Base-by-base conservation (phyloP, 2,329 filamentous ascomycete genomes). In the Cyclaneusma minus region DNA sequence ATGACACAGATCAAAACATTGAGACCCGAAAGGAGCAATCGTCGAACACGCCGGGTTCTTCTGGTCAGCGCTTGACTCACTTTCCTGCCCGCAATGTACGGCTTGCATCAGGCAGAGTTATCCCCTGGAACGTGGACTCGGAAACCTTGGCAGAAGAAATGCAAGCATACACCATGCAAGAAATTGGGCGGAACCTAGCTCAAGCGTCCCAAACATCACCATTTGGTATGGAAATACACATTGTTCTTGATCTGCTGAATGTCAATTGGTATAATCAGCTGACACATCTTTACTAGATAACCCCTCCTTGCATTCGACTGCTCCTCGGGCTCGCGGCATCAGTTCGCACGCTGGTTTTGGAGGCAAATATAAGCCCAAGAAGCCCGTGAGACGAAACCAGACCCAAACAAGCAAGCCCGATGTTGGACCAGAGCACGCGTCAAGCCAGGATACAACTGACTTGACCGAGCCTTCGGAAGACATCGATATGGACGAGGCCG, bases 141-240 rank as follows among this genome's bases (percentile, higher is more conserved):
- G 56, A 61, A 21, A 52, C 56, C 34, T 54, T 69, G 18, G 51
- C 62, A 2, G 56, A 56, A 5, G 62, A 64, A 17, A 69, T 70
- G 64, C 59, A 69, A 39, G 51, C 55, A 16, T 75, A 65, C 51
- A 64, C 68, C 1, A 49, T 75, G 35, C 54, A 61, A 36, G 60
- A 73, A 33, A 69, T 75, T 17, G 60, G 58, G 2, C 55, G 58
- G 12, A 67, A 62, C 33, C 44, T 70, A 12, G 23, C 27, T 6
- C 8, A 20, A 11, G 18, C 18, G n/a, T 8, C 18, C 8, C 18
- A 8, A 20, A 20, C 18, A 8, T 20, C 18, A 8, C 18, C 18
- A 20, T 8, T 11, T 8, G 8, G 8, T 8, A 20, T 11, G 18
- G 8, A 8, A 8, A 20, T n/a, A n/a, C n/a, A n/a, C n/a, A n/a